These are phyloP conservation scores for Hordeum marinum DNA, from an alignment of 176 grass and related monocot species.

Conservation along the genomic window DNA sequence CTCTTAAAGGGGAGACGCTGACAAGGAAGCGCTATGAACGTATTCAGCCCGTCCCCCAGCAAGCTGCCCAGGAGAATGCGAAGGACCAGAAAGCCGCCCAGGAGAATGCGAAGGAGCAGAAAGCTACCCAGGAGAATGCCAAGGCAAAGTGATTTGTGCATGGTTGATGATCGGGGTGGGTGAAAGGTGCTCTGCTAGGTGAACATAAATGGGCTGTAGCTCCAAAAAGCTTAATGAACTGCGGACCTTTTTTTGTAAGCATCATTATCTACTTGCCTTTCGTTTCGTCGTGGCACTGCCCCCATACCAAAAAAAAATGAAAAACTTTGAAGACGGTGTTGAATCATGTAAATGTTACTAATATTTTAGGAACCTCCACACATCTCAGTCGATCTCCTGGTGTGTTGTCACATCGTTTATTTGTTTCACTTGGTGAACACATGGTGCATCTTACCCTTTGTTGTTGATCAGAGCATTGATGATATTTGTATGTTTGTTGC, in stretches of 20 bases:
- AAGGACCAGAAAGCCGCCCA: too few species aligned
- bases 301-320: not conserved
- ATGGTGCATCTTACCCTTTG: not conserved
- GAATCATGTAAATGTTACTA: not conserved
- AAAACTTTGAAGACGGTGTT: not conserved
- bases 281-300: not conserved
- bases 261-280: not conserved
- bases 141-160: slow-evolving; percentile 48
- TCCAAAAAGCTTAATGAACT: not conserved
- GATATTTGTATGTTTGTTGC: too few species aligned
- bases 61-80: too few species aligned
- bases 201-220: not conserved
- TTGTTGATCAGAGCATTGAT: not conserved
- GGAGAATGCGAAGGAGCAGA: not conserved
- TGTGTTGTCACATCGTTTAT: not conserved
- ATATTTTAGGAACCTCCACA: not conserved
- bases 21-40: slow-evolving; percentile 78
- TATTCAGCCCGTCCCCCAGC: slow-evolving; percentile 49
- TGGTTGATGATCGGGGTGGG: not conserved
- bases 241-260: not conserved
- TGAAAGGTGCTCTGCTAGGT: not conserved
- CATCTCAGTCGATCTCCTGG: not conserved
- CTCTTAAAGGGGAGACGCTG: slow-evolving; percentile 77
- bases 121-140: slow-evolving; percentile 26
- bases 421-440: not conserved